Evolutionary conservation across 306 rosid genomes (phyloP).

Genomic region (Quercus parvula): DNA sequence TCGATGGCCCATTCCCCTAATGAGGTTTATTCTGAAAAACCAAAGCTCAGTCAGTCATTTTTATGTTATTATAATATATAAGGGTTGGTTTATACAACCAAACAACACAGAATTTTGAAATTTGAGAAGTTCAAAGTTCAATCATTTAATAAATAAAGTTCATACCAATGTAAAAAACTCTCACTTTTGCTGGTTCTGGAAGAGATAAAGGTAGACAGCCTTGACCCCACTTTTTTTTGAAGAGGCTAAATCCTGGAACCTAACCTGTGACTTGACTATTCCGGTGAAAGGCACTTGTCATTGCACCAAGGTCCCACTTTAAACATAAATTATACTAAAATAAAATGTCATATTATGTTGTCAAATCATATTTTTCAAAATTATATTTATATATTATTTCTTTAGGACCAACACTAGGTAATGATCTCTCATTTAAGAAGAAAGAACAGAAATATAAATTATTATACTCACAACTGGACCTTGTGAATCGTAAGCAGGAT

Average conservation of each 20-base stretch:
- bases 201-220: no score
- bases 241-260: no score
- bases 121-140: background rate
- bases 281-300: no score
- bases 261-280: no score
- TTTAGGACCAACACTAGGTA: background rate
- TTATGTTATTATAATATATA: background rate
- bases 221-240: no score
- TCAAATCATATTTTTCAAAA: background rate
- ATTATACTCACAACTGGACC: background rate
- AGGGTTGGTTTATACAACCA: background rate
- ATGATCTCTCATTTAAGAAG: background rate
- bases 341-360: background rate
- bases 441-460: background rate
- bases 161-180: no score
- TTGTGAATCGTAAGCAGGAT: constrained; percentile 30
- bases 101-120: background rate
- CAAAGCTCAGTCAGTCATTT: constrained; percentile 42
- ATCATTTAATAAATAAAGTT: no score
- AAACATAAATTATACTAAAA: background rate
- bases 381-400: background rate
- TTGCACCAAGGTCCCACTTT: no score
- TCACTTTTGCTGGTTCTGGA: no score
- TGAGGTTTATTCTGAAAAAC: constrained; percentile 18
- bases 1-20: constrained; percentile 20